Evolutionary conservation across 495 filamentous ascomycete species (phyloP), one percentile per base, ranked within the genome.

Genomic region (Cercophora scortea): DNA sequence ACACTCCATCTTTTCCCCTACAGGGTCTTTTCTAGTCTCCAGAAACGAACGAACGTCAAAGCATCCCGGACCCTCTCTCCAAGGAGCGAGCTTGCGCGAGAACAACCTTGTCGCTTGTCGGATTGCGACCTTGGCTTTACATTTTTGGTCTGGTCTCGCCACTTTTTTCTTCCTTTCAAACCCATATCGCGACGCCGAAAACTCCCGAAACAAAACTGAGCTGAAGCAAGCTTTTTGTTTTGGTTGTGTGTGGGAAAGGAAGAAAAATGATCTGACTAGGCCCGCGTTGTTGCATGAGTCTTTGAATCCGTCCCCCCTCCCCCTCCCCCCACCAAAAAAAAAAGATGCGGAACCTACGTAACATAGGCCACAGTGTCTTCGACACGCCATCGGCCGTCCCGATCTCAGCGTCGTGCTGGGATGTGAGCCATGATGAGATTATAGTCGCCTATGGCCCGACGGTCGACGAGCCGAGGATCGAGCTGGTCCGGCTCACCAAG

Each of bases 291-390:
- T 35, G 36, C 13, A 48, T 13, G 32, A 6, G 16, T 15, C n/a
- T 10, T 33, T 6, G 15, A 48, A n/a, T n/a, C 40, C 42, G n/a
- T 13, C 42, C 61, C n/a, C n/a, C n/a, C n/a, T n/a, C n/a, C n/a
- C n/a, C n/a, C n/a, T n/a, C n/a, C n/a, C n/a, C n/a, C n/a, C n/a
- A n/a, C n/a, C n/a, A n/a, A n/a, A n/a, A n/a, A n/a, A n/a, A n/a
- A n/a, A 77, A 70, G 47, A 93, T 93, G 88, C 83, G 88, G 61
- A 93, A 93, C 67, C 72, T 90, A 49, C 84, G 79, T 68, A 89
- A 80, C 69, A 79, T 88, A 61, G 80, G 72, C 71, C 78, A 82
- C 73, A 70, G 77, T 71, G 49, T 74, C 71, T 79, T 77, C 79
- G 67, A 67, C 69, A 59, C 70, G 72, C 64, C 53, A 42, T 55